Evolutionary conservation across 1,284 basidiomycete species (phyloP).

Genomic region (Amylostereum chailletii): DNA sequence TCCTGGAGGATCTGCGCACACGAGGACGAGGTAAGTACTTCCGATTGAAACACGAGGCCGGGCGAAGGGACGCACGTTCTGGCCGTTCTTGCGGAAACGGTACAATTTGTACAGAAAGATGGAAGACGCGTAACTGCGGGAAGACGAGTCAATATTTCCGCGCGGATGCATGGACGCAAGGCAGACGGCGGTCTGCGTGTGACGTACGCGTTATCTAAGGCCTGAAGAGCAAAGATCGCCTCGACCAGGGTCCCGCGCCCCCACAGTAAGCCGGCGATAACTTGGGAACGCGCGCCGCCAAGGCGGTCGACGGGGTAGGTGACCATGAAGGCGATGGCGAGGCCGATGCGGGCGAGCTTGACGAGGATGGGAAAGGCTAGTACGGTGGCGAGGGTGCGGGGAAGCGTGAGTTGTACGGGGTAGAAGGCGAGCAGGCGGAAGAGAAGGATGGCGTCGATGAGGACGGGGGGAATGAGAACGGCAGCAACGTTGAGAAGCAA

Average conservation of each 20-base stretch:
- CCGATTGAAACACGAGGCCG: not conserved
- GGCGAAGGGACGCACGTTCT: not conserved
- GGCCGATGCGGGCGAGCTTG: constrained; percentile 19
- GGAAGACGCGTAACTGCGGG: constrained; percentile 15
- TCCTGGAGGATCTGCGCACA: constrained; percentile 6
- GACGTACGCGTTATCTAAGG: constrained; percentile 22
- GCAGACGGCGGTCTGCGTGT: not conserved
- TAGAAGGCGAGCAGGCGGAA: constrained; percentile 24
- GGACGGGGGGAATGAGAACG: constrained; percentile 17
- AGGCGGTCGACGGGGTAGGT: constrained; percentile 14
- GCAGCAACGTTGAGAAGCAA: constrained; percentile 13
- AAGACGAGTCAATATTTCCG: not conserved
- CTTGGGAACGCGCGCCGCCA: constrained; percentile 7
- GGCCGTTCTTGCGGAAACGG: constrained; percentile 8
- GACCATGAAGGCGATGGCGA: constrained; percentile 13
- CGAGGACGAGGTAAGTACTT: not conserved
- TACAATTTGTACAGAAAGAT: constrained; percentile 18
- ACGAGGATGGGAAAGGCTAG: constrained; percentile 17
- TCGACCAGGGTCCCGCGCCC: constrained; percentile 9
- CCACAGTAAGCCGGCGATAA: constrained; percentile 10
- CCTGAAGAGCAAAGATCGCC: constrained; percentile 17
- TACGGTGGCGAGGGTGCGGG: constrained; percentile 12
- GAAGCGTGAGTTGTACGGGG: constrained; percentile 17
- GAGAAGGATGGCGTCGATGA: constrained; percentile 24
- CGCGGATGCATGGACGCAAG: not conserved